A percentile compares a stretch with the other conserved stretches of the same genome.
These are phyloP conservation scores for Trametes villosa DNA, from an alignment of 768 basidiomycete species.

Conservation along the genomic window DNA sequence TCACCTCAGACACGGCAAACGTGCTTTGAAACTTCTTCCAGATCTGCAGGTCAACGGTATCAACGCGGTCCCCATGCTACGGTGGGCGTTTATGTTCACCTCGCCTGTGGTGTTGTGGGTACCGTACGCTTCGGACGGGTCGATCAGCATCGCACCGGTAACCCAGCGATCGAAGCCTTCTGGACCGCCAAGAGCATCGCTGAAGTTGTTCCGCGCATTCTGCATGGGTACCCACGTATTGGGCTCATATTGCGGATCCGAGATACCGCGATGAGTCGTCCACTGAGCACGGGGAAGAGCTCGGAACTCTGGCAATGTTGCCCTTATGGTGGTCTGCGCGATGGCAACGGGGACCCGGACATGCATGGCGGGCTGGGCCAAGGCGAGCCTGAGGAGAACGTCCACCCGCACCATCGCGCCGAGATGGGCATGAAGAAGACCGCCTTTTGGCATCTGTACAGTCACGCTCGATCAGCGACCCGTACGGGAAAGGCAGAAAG, in stretches of 20 bases:
- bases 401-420: conserved; percentile 66
- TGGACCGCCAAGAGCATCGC: conserved; percentile 54
- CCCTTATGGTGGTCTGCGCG: conserved; percentile 44
- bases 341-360: conserved; percentile 50
- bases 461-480: background rate
- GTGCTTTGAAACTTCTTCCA: conserved; percentile 72
- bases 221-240: conserved; percentile 58
- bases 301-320: conserved; percentile 54
- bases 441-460: conserved; percentile 78
- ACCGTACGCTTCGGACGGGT: conserved; percentile 69
- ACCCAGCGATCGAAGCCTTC: conserved; percentile 74
- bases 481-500: background rate
- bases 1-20: conserved; percentile 52
- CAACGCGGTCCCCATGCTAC: background rate
- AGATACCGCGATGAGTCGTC: conserved; percentile 37
- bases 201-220: conserved; percentile 58
- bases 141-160: conserved; percentile 60
- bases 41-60: conserved; percentile 48
- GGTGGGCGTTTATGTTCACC: conserved; percentile 38
- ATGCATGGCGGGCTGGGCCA: conserved; percentile 62
- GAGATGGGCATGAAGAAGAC: conserved; percentile 71
- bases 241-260: conserved; percentile 47
- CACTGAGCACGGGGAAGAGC: conserved; percentile 43
- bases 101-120: conserved; percentile 72
- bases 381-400: conserved; percentile 56